Evolutionary conservation across 495 filamentous ascomycete genomes (phyloP).

Genomic region (Venustampulla echinocandica): DNA sequence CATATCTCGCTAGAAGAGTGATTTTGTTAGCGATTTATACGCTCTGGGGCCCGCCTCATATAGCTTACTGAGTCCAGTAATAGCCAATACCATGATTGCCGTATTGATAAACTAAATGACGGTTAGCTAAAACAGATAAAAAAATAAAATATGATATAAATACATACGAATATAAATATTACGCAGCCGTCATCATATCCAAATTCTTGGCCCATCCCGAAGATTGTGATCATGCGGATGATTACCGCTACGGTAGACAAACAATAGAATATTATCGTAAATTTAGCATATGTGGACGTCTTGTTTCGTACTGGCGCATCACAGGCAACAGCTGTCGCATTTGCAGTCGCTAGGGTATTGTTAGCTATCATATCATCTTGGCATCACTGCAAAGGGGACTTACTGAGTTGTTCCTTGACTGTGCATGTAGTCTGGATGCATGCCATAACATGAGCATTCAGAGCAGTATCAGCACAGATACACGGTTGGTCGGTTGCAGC

Average conservation of each 20-base stretch:
- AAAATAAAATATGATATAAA: background rate
- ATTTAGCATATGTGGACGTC: background rate
- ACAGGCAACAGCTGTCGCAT: background rate
- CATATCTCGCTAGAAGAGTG: constrained; percentile 10
- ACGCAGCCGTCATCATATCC: no score
- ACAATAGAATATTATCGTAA: constrained; percentile 2
- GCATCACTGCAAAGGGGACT: background rate
- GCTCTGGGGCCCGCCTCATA: no score
- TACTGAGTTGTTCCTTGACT: constrained; percentile 23
- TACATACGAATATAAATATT: background rate
- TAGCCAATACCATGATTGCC: no score
- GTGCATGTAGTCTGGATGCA: constrained; percentile 24
- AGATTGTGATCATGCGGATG: background rate
- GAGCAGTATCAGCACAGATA: constrained; percentile 21
- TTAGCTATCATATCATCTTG: background rate
- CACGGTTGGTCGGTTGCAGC: constrained; percentile 22
- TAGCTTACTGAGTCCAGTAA: no score
- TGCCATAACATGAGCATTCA: constrained; percentile 20
- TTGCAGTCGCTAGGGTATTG: background rate
- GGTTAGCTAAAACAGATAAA: background rate
- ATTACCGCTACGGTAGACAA: background rate
- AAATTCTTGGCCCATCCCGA: no score
- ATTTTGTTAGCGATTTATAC: no score
- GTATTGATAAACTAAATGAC: background rate
- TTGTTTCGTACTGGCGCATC: constrained; percentile 9